Evolutionary conservation across 1,284 basidiomycete genomes (phyloP).

Genomic region (Leucoagaricus sp.): DNA sequence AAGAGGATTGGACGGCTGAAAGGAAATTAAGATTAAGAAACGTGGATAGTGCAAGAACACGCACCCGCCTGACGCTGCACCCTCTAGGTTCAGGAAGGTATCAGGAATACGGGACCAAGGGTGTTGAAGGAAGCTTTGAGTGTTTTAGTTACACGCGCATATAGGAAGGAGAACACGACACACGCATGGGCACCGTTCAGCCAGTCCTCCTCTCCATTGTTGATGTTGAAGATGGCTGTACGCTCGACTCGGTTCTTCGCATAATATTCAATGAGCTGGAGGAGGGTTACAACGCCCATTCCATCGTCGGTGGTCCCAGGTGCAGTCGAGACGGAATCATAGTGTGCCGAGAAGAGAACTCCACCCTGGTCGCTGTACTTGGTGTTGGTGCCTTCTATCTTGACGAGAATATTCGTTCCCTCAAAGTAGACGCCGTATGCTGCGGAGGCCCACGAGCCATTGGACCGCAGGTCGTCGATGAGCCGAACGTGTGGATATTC

Average conservation of each 20-base stretch:
- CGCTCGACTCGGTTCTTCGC: slow-evolving; percentile 51
- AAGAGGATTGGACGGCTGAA: slow-evolving; percentile 66
- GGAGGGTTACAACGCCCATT: slow-evolving; percentile 67
- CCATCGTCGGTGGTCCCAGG: slow-evolving; percentile 77
- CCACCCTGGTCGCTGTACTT: slow-evolving; percentile 38
- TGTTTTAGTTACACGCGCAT: neutral
- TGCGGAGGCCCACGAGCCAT: slow-evolving; percentile 48
- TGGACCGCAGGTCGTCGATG: slow-evolving; percentile 57
- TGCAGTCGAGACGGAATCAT: slow-evolving; percentile 77
- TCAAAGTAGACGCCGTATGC: slow-evolving; percentile 59
- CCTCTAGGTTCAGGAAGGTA: slow-evolving; percentile 78
- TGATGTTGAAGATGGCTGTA: slow-evolving; percentile 77
- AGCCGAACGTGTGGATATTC: slow-evolving; percentile 47
- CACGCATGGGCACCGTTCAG: slow-evolving; percentile 70
- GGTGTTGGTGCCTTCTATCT: slow-evolving; percentile 58
- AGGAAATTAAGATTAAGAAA: neutral
- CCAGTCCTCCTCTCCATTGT: slow-evolving; percentile 81
- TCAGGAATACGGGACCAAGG: slow-evolving; percentile 68
- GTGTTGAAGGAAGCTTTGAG: slow-evolving; percentile 62
- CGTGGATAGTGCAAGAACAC: slow-evolving; percentile 19
- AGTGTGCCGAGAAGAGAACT: slow-evolving; percentile 79
- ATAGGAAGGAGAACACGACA: slow-evolving; percentile 24
- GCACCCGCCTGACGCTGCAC: slow-evolving; percentile 77
- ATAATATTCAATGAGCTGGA: slow-evolving; percentile 67
- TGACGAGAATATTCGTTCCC: slow-evolving; percentile 71